Evolutionary conservation across 441 rosid species (phyloP).

Genomic region (Populus tomentosa): DNA sequence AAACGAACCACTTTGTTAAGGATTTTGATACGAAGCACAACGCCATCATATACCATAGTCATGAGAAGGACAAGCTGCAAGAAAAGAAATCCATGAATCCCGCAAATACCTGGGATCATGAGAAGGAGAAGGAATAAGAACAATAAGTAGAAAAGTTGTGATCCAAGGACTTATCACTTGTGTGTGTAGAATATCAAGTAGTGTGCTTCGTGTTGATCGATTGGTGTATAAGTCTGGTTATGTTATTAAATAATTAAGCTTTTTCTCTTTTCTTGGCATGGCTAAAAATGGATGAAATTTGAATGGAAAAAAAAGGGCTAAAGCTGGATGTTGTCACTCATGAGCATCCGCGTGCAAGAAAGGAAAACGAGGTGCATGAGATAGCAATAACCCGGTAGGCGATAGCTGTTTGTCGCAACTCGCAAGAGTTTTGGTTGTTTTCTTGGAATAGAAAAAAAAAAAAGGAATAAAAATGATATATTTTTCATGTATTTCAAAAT

Average conservation of each 20-base stretch:
- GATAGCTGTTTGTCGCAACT: too few species aligned
- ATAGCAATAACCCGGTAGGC: too few species aligned
- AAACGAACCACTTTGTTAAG: conserved; percentile 20
- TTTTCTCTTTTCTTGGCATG: background rate
- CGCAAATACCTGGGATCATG: background rate
- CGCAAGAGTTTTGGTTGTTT: too few species aligned
- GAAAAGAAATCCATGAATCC: background rate
- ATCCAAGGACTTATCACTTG: background rate
- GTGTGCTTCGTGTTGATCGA: background rate
- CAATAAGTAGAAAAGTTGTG: background rate
- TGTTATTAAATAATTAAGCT: background rate
- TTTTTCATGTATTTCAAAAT: too few species aligned
- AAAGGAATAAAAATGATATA: too few species aligned
- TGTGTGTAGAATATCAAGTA: background rate
- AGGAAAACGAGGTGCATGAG: too few species aligned
- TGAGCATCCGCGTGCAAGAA: too few species aligned
- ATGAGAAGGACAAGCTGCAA: conserved; percentile 6
- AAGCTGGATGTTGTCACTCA: background rate
- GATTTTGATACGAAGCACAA: conserved; percentile 24
- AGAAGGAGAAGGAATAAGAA: background rate
- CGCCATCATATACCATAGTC: conserved; percentile 31
- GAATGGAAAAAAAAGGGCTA: background rate
- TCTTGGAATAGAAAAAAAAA: too few species aligned
- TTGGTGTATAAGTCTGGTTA: background rate
- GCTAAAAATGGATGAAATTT: background rate